A percentile compares a stretch with the other conserved stretches of the same genome.
phyloP scores from a whole-genome alignment of 208 protist species.

The Vickermania ingenoplastis region DNA sequence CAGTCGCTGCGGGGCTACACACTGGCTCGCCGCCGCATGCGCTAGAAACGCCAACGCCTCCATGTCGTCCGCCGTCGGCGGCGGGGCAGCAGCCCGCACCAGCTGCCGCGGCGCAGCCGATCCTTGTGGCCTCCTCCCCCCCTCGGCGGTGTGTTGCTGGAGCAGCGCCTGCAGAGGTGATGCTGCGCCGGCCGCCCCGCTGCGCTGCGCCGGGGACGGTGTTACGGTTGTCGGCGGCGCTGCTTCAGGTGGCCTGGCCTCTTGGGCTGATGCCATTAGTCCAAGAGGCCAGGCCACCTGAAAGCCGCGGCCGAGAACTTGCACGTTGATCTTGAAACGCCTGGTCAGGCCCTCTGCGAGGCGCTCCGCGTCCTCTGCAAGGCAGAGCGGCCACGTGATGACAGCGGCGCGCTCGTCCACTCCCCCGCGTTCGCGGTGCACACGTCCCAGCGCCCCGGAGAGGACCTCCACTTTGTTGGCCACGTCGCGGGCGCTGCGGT shows the following conservation, averaged over 20 bases:
- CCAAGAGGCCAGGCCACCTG: conserved; percentile 10
- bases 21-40: conserved; percentile 48
- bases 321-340: conserved; percentile 63
- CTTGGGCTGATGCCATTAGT: too few species aligned
- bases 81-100: background rate
- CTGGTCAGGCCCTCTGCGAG: conserved; percentile 43
- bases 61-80: conserved; percentile 3
- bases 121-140: background rate
- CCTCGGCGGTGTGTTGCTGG: background rate
- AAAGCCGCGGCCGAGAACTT: conserved; percentile 54
- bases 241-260: conserved; percentile 9
- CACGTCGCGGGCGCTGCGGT: conserved; percentile 48
- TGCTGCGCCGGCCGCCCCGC: background rate
- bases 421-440: conserved; percentile 28
- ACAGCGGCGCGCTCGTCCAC: conserved; percentile 65
- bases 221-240: background rate
- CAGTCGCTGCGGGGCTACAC: conserved; percentile 48
- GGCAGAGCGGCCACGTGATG: conserved; percentile 65
- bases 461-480: conserved; percentile 61
- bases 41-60: conserved; percentile 54
- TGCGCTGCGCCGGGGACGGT: background rate
- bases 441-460: conserved; percentile 47
- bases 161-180: background rate
- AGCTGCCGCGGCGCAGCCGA: background rate
- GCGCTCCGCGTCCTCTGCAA: conserved; percentile 30